phyloP scores from a whole-genome alignment of 2,329 filamentous ascomycete species.

The Sphaerulina musiva region DNA sequence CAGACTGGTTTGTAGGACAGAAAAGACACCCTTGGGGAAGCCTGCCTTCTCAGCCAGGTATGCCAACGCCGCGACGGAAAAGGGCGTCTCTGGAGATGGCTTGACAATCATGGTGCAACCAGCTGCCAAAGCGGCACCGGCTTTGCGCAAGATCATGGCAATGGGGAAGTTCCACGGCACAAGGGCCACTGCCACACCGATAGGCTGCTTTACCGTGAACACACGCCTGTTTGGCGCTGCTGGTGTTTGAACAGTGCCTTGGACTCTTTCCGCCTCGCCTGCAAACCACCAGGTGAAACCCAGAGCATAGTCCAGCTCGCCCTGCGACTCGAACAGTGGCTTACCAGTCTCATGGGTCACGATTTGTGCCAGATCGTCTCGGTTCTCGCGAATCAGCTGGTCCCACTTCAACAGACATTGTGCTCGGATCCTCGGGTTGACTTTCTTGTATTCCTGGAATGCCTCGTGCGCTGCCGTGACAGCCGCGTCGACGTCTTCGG shows the following conservation, averaged over 20 bases:
- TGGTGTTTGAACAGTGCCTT: slow-evolving; percentile 55
- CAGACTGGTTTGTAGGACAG: slow-evolving; percentile 54
- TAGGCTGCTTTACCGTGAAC: slow-evolving; percentile 68
- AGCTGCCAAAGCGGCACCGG: slow-evolving; percentile 60
- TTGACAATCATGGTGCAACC: slow-evolving; percentile 70
- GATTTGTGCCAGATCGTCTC: slow-evolving; percentile 57
- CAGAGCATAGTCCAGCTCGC: slow-evolving; percentile 49
- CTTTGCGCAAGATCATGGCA: slow-evolving; percentile 59
- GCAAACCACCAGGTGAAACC: slow-evolving; percentile 54
- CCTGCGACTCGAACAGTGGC: slow-evolving; percentile 47
- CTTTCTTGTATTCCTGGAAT: slow-evolving; percentile 54
- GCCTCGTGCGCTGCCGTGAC: slow-evolving; percentile 55
- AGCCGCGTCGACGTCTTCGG: slow-evolving; percentile 56
- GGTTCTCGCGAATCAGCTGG: slow-evolving; percentile 55
- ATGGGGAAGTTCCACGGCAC: slow-evolving; percentile 62
- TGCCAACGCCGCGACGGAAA: slow-evolving; percentile 51
- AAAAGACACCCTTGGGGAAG: slow-evolving; percentile 55
- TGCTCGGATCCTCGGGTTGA: slow-evolving; percentile 55
- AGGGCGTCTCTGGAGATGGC: slow-evolving; percentile 61
- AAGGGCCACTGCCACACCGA: slow-evolving; percentile 61
- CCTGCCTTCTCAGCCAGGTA: slow-evolving; percentile 50
- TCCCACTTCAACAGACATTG: slow-evolving; percentile 61
- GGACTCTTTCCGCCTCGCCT: slow-evolving; percentile 56
- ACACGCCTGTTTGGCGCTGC: slow-evolving; percentile 57
- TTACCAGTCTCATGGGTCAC: slow-evolving; percentile 56